Evolutionary conservation across 176 grass and related monocot species (phyloP), one percentile per base, ranked within the genome.

Genomic region (Carex pumila): DNA sequence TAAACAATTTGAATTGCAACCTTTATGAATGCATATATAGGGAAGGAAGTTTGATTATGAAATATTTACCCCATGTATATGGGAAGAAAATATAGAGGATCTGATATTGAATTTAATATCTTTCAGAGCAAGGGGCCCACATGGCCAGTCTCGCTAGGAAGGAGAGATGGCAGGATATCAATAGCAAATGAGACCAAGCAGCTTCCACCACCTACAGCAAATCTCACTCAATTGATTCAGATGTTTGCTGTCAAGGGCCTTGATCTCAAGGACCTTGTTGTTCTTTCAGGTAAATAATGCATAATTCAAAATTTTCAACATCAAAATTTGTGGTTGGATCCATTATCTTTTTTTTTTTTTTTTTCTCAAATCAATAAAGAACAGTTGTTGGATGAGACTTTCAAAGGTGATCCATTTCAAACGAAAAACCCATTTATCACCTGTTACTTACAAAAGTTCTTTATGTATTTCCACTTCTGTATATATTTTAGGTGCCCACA

Each of bases 191-290:
- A 93, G 88, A 72, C 83, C 68, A 74, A 14, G 66, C 45, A 96
- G 34, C 83, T 96, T 0, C 93, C 93, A 6, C 91, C 93, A 7
- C 89, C 89, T 49, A 84, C 75, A 10, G 87, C 91, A 60, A 92
- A 93, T 81, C 75, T 93, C 79, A 91, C 91, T 1, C 85, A 73
- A 32, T 79, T 92, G 60, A 70, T 87, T 32, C 36, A 10, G 18
- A 85, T 85, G 61, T 92, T 96, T 82, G 79, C 39, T 5, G 79
- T 79, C 3, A 85, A 96, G 81, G 91, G 87, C 21, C 89, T 95
- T 17, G 83, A 25, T 70, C 30, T 83, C 37, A 90, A 88, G 88
- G 92, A 92, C 45, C 55, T 95, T 52, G 93, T 89, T 71, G 91
- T 95, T 34, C 89, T 95, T 80, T 95, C 93, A 75, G 86, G 86